Percentiles rank a stretch among this genome's conserved stretches.
Evolutionary conservation across 1,284 basidiomycete species (phyloP).

Genomic region (Fomes fomentarius): DNA sequence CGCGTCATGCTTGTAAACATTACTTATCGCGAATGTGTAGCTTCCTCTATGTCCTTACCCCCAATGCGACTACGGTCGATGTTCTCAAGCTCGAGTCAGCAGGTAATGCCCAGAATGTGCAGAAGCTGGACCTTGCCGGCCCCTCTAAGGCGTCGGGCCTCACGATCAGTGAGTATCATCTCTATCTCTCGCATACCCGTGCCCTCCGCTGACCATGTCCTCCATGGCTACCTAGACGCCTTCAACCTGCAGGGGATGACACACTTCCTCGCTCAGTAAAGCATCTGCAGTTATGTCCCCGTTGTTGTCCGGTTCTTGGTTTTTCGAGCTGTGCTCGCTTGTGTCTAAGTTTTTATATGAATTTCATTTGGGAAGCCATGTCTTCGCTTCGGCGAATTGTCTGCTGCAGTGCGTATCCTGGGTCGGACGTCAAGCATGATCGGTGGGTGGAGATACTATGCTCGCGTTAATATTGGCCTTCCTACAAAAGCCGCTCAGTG

Average conservation of each 20-base stretch:
- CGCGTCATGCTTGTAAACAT: slow-evolving; percentile 1
- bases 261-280: slow-evolving; percentile 35
- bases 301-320: too few species aligned
- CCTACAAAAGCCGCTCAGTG: too few species aligned
- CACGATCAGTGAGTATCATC: slow-evolving; percentile 35
- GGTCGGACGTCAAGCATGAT: too few species aligned
- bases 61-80: slow-evolving; percentile 42
- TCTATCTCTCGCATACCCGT: neutral
- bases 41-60: slow-evolving; percentile 47
- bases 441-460: too few species aligned
- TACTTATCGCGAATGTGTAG: slow-evolving; percentile 25
- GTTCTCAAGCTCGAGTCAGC: slow-evolving; percentile 44
- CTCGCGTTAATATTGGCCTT: too few species aligned
- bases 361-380: too few species aligned
- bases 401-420: too few species aligned
- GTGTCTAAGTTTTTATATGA: too few species aligned
- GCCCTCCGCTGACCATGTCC: neutral
- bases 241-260: slow-evolving; percentile 46
- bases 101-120: slow-evolving; percentile 40
- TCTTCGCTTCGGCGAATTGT: too few species aligned
- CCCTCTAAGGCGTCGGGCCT: slow-evolving; percentile 39
- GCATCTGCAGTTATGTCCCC: too few species aligned
- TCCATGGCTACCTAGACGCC: slow-evolving; percentile 28
- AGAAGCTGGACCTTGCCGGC: slow-evolving; percentile 42
- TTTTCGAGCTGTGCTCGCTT: too few species aligned